Conservation (phyloP, 2,329 filamentous ascomycete genomes). For the Fusarium paranaense region DNA sequence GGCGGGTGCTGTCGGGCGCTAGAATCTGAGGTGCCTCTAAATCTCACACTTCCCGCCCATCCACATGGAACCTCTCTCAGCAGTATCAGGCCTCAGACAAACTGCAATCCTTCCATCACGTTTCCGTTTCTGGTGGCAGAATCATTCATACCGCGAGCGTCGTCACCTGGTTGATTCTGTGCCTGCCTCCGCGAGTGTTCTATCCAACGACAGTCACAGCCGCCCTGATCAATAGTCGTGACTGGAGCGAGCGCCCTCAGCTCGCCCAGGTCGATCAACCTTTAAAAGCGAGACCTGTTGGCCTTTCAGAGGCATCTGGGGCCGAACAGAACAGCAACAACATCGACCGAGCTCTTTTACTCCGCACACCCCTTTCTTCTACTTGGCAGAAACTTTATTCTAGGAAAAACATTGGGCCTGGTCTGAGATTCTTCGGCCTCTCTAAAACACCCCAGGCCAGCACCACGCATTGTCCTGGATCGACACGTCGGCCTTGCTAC, state of each 20-base stretch:
- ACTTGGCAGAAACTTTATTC: neutral
- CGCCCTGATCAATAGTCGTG: slow-evolving; percentile 28
- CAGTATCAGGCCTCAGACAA: slow-evolving; percentile 14
- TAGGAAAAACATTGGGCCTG: neutral
- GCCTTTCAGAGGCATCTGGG: slow-evolving; percentile 7
- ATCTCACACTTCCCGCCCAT: neutral
- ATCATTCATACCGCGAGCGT: neutral
- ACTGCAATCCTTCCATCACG: slow-evolving; percentile 3
- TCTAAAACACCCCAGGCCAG: neutral
- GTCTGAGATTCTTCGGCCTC: neutral
- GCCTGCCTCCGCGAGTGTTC: slow-evolving; percentile 2
- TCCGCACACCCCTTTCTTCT: neutral
- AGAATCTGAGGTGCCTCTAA: neutral
- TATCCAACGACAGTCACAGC: slow-evolving; percentile 20
- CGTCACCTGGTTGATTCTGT: slow-evolving; percentile 3
- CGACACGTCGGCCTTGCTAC: neutral
- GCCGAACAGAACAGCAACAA: neutral
- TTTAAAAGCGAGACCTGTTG: neutral
- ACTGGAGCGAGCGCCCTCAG: neutral
- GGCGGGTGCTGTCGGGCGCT: neutral
- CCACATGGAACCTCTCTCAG: slow-evolving; percentile 15
- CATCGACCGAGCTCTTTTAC: neutral
- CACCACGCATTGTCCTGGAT: neutral
- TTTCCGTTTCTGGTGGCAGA: neutral
- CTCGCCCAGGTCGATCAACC: neutral